Evolutionary conservation across 441 rosid genomes (phyloP), one percentile per base, ranked within the genome.

Genomic region (Eruca vesicaria): DNA sequence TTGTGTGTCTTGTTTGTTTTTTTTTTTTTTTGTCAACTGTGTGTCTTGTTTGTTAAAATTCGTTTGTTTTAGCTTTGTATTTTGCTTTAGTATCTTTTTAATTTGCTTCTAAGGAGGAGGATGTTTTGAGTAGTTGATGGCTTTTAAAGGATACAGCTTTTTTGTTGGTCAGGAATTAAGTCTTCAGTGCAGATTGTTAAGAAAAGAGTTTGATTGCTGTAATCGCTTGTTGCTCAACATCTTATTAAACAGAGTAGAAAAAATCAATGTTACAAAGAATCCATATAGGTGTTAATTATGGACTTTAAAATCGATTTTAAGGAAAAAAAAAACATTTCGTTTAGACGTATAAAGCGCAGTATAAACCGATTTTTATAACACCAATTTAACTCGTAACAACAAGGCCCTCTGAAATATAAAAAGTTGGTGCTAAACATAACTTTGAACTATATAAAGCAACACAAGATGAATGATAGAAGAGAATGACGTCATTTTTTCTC

Each of bases 31-130:
- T 29, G 66, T 66, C 2, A 3, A 9, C 14, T 66, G 61, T 68
- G 57, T 29, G 73, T 50, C 35, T 23, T 75, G 56, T 52, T 68
- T 68, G 57, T 23, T 33, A n/a, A 70, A 45, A 45, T 70, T 58
- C 28, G 61, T 77, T 71, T 58, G 5, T 71, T 56, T 69, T 38
- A 62, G 36, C 38, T 63, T 58, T 75, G 62, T 60, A 33, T 50
- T 26, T 52, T 75, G 60, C 50, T 21, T 45, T 66, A 59, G 18
- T 43, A 7, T 45, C 36, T 65, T 48, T 41, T 29, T 20, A 35
- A 2, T 9, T 29, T 18, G 45, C 65, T 53, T 52, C 21, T 2
- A 53, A 48, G 1, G 55, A 35, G 12, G 23, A 16, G 8, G 55
- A 55, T 73, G 64, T 12, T 65, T 29, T 53, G 62, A 23, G 15